A percentile compares a stretch with the other conserved stretches of the same genome.
Evolutionary conservation across 2,329 filamentous ascomycete genomes (phyloP).

Genomic region (Stylonectria norvegica): DNA sequence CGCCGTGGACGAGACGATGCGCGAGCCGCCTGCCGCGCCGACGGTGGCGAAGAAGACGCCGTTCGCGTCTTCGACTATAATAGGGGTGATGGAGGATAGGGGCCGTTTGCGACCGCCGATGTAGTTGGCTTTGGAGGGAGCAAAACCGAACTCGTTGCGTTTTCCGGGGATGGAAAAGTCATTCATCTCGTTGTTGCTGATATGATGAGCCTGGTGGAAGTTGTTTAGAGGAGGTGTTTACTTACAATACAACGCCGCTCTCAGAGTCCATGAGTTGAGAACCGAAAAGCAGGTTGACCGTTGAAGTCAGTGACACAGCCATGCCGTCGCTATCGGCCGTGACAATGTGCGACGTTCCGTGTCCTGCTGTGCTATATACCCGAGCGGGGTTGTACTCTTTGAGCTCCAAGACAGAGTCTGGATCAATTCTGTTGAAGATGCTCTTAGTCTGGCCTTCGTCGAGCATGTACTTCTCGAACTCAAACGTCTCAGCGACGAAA

Average conservation of each 20-base stretch:
- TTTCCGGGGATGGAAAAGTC: conserved; percentile 83
- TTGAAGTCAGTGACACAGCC: conserved; percentile 79
- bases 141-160: conserved; percentile 80
- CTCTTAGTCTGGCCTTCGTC: conserved; percentile 54
- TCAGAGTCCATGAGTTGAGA: conserved; percentile 73
- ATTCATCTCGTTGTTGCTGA: conserved; percentile 61
- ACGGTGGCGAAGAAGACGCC: conserved; percentile 64
- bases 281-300: conserved; percentile 84
- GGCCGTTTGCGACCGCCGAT: conserved; percentile 78
- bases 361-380: conserved; percentile 64
- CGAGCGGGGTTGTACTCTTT: conserved; percentile 68
- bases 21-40: conserved; percentile 75
- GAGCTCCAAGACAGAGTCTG: conserved; percentile 67
- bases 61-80: conserved; percentile 65
- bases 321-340: conserved; percentile 70
- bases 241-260: conserved; percentile 72
- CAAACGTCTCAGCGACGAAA: conserved; percentile 61
- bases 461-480: conserved; percentile 68
- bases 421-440: conserved; percentile 66
- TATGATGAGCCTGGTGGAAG: neutral
- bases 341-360: conserved; percentile 72
- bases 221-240: conserved; percentile 27
- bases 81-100: conserved; percentile 75
- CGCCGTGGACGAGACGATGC: conserved; percentile 77
- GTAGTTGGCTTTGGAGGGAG: conserved; percentile 76